A percentile compares a stretch with the other conserved stretches of the same genome.
These are phyloP conservation scores for Solanum tarapatanum DNA, from an alignment of 257 asterid genomes.

Conservation along the genomic window DNA sequence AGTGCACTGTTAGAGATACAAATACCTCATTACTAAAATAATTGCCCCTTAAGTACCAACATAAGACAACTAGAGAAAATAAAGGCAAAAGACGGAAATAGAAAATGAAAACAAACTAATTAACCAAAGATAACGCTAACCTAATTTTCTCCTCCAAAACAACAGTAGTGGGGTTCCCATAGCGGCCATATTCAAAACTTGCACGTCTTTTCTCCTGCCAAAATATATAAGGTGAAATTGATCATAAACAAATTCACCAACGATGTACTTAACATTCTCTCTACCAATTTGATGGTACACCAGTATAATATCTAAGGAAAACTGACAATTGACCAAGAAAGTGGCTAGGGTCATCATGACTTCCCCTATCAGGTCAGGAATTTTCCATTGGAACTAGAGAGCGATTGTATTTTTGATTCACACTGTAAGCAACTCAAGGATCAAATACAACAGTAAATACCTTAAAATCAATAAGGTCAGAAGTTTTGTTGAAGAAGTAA, in stretches of 20 bases:
- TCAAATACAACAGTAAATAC: conserved; percentile 19
- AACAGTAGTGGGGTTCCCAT: conserved; percentile 81
- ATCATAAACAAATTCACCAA: not conserved
- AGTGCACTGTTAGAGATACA: conserved; percentile 54
- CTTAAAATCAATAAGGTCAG: conserved; percentile 88
- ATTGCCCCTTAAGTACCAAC: not conserved
- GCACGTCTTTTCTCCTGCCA: conserved; percentile 69
- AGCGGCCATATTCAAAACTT: conserved; percentile 91
- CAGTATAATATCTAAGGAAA: not conserved
- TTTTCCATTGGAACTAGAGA: not conserved
- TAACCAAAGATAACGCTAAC: conserved; percentile 12
- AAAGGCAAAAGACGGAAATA: not conserved
- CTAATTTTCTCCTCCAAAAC: conserved; percentile 87
- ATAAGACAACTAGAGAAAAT: not conserved
- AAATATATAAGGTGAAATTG: not conserved
- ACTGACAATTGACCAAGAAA: not conserved
- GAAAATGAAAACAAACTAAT: not conserved
- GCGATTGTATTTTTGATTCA: not conserved
- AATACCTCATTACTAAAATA: not conserved
- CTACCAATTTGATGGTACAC: not conserved
- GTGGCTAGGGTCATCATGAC: not conserved
- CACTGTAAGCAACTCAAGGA: not conserved
- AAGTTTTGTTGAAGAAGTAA: conserved; percentile 79
- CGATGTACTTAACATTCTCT: not conserved
- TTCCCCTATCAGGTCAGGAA: not conserved